Percentiles rank a stretch among this genome's conserved stretches.
Evolutionary conservation across 208 protist species (phyloP).

Genomic region (Lotmaria passim): DNA sequence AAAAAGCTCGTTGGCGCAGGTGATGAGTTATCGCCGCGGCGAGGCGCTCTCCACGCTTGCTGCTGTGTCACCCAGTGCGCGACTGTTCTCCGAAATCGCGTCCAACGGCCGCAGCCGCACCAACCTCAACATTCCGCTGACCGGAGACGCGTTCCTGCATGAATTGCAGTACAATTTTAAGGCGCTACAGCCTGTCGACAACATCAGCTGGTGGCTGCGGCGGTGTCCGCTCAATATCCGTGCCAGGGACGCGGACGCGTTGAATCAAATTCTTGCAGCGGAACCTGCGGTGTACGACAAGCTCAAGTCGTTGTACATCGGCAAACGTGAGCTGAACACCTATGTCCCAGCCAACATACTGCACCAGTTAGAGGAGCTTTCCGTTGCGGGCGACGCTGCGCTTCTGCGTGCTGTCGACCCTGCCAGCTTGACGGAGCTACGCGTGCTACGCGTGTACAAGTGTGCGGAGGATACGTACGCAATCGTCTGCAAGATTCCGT

Average conservation of each 20-base stretch:
- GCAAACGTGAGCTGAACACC: constrained; percentile 2
- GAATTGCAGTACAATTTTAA: constrained; percentile 14
- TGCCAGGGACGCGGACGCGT: not conserved
- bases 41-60: not conserved
- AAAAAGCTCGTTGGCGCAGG: constrained; percentile 2
- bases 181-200: constrained; percentile 3
- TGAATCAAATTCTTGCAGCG: not conserved
- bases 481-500: constrained; percentile 1
- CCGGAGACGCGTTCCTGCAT: not conserved
- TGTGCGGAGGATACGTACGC: constrained; percentile 11
- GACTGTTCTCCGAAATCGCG: constrained; percentile 5
- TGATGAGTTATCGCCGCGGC: constrained; percentile 4
- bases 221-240: constrained; percentile 8
- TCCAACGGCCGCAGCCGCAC: constrained; percentile 1
- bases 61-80: not conserved
- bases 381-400: not conserved
- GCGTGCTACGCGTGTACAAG: constrained; percentile 1
- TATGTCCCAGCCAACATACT: not conserved
- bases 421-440: not conserved
- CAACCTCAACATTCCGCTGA: constrained; percentile 8
- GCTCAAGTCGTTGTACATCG: constrained; percentile 4
- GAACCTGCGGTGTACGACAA: not conserved
- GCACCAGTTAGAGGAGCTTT: not conserved
- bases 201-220: constrained; percentile 15
- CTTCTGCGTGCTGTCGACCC: constrained; percentile 6